Evolutionary conservation across 106 monocot genomes (phyloP).

Genomic region (Allium cepa): DNA sequence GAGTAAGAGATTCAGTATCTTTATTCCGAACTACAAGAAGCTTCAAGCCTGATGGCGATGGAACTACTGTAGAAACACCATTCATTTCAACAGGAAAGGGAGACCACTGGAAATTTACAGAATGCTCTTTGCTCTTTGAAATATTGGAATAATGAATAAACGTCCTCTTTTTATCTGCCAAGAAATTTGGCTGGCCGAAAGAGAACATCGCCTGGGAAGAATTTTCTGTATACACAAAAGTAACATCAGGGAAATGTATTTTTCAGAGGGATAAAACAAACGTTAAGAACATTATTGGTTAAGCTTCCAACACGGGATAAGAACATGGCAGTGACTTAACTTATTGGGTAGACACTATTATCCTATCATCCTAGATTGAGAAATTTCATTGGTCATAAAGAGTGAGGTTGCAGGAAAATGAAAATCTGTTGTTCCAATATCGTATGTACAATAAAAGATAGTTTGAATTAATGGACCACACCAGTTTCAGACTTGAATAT

Average conservation of each 20-base stretch:
- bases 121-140: constrained; percentile 23
- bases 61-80: constrained; percentile 65
- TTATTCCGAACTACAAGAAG: constrained; percentile 77
- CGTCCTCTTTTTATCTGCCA: constrained; percentile 64
- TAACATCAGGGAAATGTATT: not conserved
- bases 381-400: no score
- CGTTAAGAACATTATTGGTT: no score
- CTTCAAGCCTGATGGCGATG: constrained; percentile 85
- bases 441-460: not conserved
- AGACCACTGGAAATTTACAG: constrained; percentile 75
- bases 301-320: no score
- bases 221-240: constrained; percentile 25
- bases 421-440: no score
- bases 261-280: not conserved
- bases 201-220: constrained; percentile 65
- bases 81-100: constrained; percentile 86
- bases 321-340: no score
- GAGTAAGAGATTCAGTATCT: constrained; percentile 59
- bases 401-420: no score
- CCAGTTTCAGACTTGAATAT: constrained; percentile 67
- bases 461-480: constrained; percentile 10
- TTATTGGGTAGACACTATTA: no score
- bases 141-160: constrained; percentile 65
- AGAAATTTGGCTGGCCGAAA: constrained; percentile 56
- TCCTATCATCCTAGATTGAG: no score